Conservation (phyloP, 108 stramenopile genomes). For the Skeletonema costatum region DNA sequence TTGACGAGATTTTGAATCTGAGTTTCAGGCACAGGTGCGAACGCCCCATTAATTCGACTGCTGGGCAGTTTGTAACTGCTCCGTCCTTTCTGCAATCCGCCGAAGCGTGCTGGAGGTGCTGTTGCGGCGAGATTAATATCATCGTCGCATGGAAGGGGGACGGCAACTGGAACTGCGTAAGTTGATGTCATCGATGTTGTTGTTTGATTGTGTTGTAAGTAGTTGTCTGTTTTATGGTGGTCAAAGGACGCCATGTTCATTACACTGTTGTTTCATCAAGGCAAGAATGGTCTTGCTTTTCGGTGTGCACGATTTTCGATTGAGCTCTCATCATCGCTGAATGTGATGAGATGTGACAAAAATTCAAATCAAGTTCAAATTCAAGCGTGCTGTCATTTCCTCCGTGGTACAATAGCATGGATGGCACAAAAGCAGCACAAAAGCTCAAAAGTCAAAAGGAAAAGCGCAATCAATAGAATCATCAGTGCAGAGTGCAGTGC, state of each 20-base stretch:
- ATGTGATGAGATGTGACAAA: too few species aligned
- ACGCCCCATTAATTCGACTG: constrained; percentile 12
- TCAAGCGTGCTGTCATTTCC: too few species aligned
- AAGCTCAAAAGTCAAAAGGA: too few species aligned
- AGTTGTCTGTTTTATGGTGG: neutral
- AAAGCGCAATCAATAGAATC: too few species aligned
- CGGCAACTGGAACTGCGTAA: neutral
- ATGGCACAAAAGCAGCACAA: too few species aligned
- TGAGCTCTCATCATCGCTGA: too few species aligned
- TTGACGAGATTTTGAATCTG: constrained; percentile 38
- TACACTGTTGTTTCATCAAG: too few species aligned
- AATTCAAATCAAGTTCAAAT: too few species aligned
- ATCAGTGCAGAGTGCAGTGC: too few species aligned
- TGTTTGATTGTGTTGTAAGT: neutral
- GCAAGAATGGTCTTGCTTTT: too few species aligned
- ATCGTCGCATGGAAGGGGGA: constrained; percentile 1
- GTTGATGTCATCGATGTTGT: neutral
- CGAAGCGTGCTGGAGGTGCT: constrained; percentile 11
- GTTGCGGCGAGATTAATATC: neutral
- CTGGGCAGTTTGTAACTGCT: constrained; percentile 41
- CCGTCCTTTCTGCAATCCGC: neutral
- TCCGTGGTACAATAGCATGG: too few species aligned
- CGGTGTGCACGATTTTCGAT: too few species aligned
- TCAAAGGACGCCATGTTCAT: neutral
- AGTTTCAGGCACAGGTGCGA: constrained; percentile 17